phyloP scores from a whole-genome alignment of 352 stramenopile genomes.

The Globisporangium uncinulatum region DNA sequence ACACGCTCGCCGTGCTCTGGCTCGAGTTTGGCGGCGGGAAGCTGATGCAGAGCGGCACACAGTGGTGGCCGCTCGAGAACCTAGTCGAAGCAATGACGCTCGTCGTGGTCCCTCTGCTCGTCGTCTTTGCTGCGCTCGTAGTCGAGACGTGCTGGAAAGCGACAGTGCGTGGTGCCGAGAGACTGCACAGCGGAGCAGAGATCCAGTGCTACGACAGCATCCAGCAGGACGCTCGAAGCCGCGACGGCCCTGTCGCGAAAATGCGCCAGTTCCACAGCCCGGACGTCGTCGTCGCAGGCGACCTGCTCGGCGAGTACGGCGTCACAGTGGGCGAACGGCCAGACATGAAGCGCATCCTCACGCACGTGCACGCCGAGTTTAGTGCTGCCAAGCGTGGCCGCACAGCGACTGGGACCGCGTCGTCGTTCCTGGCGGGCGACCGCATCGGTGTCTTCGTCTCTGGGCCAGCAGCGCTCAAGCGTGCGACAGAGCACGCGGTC shows the following conservation, averaged over 20 bases:
- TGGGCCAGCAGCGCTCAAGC: slow-evolving; percentile 29
- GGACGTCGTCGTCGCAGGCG: slow-evolving; percentile 16
- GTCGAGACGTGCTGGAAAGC: slow-evolving; percentile 12
- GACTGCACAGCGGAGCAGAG: slow-evolving; percentile 1
- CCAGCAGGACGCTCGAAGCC: background rate
- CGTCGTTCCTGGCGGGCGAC: background rate
- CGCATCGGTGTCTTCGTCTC: slow-evolving; percentile 38
- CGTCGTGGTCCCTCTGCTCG: slow-evolving; percentile 23
- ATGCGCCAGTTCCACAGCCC: background rate
- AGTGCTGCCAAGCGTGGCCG: background rate
- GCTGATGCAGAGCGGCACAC: slow-evolving; percentile 25
- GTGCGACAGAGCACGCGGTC: slow-evolving; percentile 5
- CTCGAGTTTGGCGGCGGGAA: slow-evolving; percentile 27
- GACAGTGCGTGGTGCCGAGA: background rate
- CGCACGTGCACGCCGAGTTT: slow-evolving; percentile 20
- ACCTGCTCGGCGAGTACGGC: slow-evolving; percentile 24
- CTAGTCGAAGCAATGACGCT: slow-evolving; percentile 35
- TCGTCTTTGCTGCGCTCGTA: slow-evolving; percentile 22
- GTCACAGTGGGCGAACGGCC: slow-evolving; percentile 22
- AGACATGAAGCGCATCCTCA: slow-evolving; percentile 25
- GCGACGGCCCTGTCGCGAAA: background rate
- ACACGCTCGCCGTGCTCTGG: slow-evolving; percentile 24
- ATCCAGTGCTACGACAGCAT: slow-evolving; percentile 2
- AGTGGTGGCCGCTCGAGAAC: slow-evolving; percentile 45
- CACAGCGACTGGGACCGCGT: background rate